Percentiles rank a stretch among this genome's conserved stretches.
phyloP scores from a whole-genome alignment of 345 rosid genomes.

The Arabidopsis arenosa region DNA sequence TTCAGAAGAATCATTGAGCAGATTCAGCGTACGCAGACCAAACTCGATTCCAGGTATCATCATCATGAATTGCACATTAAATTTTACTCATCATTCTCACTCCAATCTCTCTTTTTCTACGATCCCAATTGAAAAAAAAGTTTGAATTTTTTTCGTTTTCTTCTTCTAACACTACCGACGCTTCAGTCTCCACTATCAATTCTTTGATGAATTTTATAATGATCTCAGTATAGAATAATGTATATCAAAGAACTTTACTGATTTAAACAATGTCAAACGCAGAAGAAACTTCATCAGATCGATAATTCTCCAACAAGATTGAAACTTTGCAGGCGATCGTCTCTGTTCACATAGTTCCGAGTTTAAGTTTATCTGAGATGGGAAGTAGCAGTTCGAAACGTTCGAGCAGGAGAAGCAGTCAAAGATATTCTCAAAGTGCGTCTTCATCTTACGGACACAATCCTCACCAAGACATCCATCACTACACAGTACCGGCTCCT shows the following conservation, averaged over 20 bases:
- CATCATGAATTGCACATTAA: not conserved
- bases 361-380: slow-evolving; percentile 47
- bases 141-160: not conserved
- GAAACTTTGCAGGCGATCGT: slow-evolving; percentile 9
- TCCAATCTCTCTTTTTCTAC: not conserved
- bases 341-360: too few species aligned
- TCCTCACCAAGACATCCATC: slow-evolving; percentile 30
- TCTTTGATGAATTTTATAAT: not conserved
- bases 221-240: not conserved
- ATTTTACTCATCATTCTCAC: not conserved
- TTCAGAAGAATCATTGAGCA: not conserved
- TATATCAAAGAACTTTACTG: not conserved
- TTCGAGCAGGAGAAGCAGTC: slow-evolving; percentile 15
- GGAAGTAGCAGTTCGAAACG: slow-evolving; percentile 74
- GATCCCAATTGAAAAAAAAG: not conserved
- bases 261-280: not conserved
- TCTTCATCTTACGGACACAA: slow-evolving; percentile 41
- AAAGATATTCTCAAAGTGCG: slow-evolving; percentile 7
- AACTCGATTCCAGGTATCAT: slow-evolving; percentile 8
- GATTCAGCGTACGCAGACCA: not conserved
- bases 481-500: slow-evolving; percentile 50
- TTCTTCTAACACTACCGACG: not conserved
- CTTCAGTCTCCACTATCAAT: not conserved
- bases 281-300: not conserved
- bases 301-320: not conserved